A percentile compares a stretch with the other conserved stretches of the same genome.
phyloP scores from a whole-genome alignment of 208 protist genomes.

The Leishmania braziliensis region DNA sequence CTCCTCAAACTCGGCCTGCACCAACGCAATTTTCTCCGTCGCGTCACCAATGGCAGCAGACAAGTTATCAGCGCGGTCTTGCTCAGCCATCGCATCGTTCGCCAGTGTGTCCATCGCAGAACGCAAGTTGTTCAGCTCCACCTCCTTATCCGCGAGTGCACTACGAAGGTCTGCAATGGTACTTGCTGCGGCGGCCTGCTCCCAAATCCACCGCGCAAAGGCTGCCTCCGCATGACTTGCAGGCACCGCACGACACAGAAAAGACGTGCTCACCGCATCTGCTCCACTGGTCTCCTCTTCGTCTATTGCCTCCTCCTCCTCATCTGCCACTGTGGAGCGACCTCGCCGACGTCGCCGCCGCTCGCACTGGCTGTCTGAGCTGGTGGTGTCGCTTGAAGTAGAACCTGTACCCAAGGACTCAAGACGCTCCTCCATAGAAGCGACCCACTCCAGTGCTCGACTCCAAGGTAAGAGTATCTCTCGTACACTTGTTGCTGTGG shows the following conservation, averaged over 20 bases:
- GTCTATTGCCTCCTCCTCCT: not conserved
- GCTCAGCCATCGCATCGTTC: conserved; percentile 7
- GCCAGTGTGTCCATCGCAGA: conserved; percentile 34
- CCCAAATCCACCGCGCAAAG: not conserved
- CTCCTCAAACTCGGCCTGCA: conserved; percentile 49
- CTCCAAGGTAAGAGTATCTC: conserved; percentile 3
- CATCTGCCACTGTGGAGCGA: not conserved
- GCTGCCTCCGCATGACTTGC: not conserved
- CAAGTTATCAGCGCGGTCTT: conserved; percentile 24
- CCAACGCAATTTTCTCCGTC: conserved; percentile 22
- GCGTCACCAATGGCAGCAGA: conserved; percentile 29
- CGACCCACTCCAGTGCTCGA: conserved; percentile 9
- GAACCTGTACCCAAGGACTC: not conserved
- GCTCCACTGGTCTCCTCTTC: not conserved
- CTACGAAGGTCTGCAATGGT: conserved; percentile 1
- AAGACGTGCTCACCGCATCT: not conserved
- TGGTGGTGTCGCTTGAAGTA: not conserved
- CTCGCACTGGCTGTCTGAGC: not conserved
- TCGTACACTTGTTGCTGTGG: not conserved
- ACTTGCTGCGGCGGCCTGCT: not conserved
- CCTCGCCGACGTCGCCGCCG: not conserved
- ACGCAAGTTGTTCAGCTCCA: not conserved
- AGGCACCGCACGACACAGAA: not conserved
- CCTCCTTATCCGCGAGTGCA: not conserved
- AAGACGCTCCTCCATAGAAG: conserved; percentile 7